Conservation (phyloP, 2,329 filamentous ascomycete species). For the Ilyonectria sp. region DNA sequence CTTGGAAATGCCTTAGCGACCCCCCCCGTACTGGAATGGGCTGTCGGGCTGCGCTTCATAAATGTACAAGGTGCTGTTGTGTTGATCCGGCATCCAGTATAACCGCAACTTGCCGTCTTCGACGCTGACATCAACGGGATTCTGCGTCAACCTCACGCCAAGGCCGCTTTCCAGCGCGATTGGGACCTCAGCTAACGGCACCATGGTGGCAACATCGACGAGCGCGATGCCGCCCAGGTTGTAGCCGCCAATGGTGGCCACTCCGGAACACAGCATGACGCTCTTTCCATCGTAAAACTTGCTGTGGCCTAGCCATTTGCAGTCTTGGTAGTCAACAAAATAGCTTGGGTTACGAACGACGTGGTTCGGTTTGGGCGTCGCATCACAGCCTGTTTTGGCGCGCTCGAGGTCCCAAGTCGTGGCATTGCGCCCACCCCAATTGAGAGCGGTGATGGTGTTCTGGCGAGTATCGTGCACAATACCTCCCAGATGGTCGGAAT, state of each 20-base stretch:
- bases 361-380: slow-evolving; percentile 32
- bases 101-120: slow-evolving; percentile 61
- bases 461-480: slow-evolving; percentile 58
- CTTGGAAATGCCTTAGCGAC: slow-evolving; percentile 1
- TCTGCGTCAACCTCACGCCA: slow-evolving; percentile 61
- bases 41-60: slow-evolving; percentile 57
- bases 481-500: slow-evolving; percentile 62
- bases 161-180: slow-evolving; percentile 57
- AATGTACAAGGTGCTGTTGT: slow-evolving; percentile 62
- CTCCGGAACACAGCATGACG: slow-evolving; percentile 64
- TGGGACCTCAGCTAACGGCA: slow-evolving; percentile 62
- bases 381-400: slow-evolving; percentile 35
- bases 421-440: slow-evolving; percentile 63
- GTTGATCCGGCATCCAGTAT: slow-evolving; percentile 64
- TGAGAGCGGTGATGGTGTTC: slow-evolving; percentile 57
- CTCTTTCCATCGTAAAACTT: slow-evolving; percentile 53
- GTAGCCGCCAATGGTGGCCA: slow-evolving; percentile 55
- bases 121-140: slow-evolving; percentile 63
- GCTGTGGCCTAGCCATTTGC: slow-evolving; percentile 63
- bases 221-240: slow-evolving; percentile 63
- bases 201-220: slow-evolving; percentile 62
- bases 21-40: slow-evolving; percentile 41
- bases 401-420: slow-evolving; percentile 53
- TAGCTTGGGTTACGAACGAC: slow-evolving; percentile 57
- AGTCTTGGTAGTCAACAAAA: slow-evolving; percentile 67